Evolutionary conservation across 2,329 filamentous ascomycete genomes (phyloP).

Genomic region (Arachnopeziza araneosa): DNA sequence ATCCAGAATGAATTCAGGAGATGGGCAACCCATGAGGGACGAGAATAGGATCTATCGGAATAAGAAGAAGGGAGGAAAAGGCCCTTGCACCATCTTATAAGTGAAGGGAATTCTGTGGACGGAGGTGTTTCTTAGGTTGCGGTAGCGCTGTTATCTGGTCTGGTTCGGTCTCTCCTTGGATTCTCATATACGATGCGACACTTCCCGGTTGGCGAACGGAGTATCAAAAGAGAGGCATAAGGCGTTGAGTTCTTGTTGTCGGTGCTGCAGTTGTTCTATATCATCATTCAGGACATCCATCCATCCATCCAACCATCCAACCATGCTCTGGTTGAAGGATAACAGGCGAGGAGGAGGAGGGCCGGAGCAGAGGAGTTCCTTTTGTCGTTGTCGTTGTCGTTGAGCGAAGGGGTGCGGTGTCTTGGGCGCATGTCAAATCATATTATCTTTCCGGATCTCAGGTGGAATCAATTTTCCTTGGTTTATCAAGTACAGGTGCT

Average conservation of each 20-base stretch:
- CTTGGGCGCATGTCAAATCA: slow-evolving; percentile 1
- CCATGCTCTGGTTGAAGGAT: neutral
- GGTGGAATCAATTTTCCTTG: neutral
- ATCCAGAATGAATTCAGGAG: slow-evolving; percentile 17
- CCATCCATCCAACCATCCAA: neutral
- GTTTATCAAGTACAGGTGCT: neutral
- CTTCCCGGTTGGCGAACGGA: slow-evolving; percentile 29
- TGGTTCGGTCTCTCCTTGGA: slow-evolving; percentile 14
- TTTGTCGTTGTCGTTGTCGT: neutral
- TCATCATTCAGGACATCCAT: neutral
- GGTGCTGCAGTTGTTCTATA: neutral
- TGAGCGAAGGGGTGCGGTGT: slow-evolving; percentile 1
- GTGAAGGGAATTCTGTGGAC: neutral
- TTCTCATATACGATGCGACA: neutral
- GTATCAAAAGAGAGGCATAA: slow-evolving; percentile 30
- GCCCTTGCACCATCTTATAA: slow-evolving; percentile 32
- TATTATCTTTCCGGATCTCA: neutral
- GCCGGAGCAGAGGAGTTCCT: neutral
- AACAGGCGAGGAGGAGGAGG: neutral
- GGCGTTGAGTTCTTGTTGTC: slow-evolving; percentile 17
- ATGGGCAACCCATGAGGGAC: slow-evolving; percentile 22
- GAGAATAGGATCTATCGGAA: slow-evolving; percentile 24
- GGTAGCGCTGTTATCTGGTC: slow-evolving; percentile 2
- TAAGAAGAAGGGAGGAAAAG: slow-evolving; percentile 12
- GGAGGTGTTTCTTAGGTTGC: neutral